Conservation (phyloP, 2,329 filamentous ascomycete species). For the Acarospora socialis region DNA sequence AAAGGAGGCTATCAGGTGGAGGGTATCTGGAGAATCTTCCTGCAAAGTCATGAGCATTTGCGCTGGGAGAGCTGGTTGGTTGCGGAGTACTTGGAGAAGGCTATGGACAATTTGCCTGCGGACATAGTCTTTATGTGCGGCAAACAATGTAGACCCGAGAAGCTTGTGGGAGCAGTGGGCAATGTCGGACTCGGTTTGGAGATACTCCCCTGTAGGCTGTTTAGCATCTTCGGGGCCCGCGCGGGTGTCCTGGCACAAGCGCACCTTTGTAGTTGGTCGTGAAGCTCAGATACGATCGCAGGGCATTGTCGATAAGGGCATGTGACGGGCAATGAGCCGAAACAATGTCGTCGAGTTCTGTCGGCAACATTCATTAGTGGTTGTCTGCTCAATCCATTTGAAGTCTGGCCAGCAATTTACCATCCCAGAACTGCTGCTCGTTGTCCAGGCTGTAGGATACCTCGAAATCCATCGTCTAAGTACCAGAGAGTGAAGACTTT, state of each 20-base stretch:
- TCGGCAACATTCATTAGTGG: conserved; percentile 6
- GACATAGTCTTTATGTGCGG: conserved; percentile 66
- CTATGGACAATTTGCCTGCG: conserved; percentile 87
- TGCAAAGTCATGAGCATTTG: conserved; percentile 27
- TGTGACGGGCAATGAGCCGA: conserved; percentile 44
- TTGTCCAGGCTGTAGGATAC: conserved; percentile 55
- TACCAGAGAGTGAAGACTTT: too few relatives aligned
- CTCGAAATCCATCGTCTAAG: conserved; percentile 63
- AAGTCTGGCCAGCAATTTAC: conserved; percentile 31
- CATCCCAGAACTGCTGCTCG: conserved; percentile 80
- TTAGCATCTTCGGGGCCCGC: not conserved
- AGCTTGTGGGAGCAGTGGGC: conserved; percentile 67
- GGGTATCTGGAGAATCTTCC: conserved; percentile 68
- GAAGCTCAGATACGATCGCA: conserved; percentile 72
- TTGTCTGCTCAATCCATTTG: not conserved
- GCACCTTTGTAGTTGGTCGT: conserved; percentile 56
- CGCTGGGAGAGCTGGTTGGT: not conserved
- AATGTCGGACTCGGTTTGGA: conserved; percentile 64
- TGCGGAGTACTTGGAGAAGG: conserved; percentile 48
- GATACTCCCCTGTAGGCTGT: conserved; percentile 45
- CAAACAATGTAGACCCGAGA: conserved; percentile 61
- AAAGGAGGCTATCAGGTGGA: conserved; percentile 72
- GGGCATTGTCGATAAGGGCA: conserved; percentile 64
- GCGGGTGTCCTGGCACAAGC: conserved; percentile 4
- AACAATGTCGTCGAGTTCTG: conserved; percentile 55